These are phyloP conservation scores for Phytophthora idaei DNA, from an alignment of 352 stramenopile species.

Conservation along the genomic window DNA sequence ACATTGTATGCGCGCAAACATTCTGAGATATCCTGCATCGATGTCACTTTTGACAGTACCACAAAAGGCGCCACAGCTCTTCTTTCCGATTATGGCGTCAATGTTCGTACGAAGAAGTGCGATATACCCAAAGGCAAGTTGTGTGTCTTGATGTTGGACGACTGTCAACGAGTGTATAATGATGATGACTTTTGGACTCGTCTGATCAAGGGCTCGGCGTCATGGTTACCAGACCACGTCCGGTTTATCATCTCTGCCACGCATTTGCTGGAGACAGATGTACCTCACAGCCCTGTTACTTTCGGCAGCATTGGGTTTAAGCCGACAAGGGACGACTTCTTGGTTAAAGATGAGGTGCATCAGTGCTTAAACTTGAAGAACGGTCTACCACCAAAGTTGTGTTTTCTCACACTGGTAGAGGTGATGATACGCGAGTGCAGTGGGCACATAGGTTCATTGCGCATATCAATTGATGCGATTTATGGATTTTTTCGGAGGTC, in stretches of 20 bases:
- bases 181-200: slow-evolving; percentile 16
- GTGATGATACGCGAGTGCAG: slow-evolving; percentile 28
- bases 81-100: not conserved
- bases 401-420: slow-evolving; percentile 11
- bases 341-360: slow-evolving; percentile 21
- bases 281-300: not conserved
- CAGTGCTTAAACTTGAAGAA: slow-evolving; percentile 9
- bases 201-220: slow-evolving; percentile 5
- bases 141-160: slow-evolving; percentile 16
- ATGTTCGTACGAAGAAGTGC: not conserved
- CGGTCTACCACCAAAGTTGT: slow-evolving; percentile 5
- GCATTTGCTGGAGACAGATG: slow-evolving; percentile 13
- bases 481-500: not conserved
- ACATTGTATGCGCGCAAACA: slow-evolving; percentile 11
- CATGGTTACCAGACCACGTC: slow-evolving; percentile 9
- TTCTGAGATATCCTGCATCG: slow-evolving; percentile 5
- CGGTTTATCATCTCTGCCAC: slow-evolving; percentile 22
- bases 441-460: slow-evolving; percentile 23
- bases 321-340: slow-evolving; percentile 22
- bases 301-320: slow-evolving; percentile 14
- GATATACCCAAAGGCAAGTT: not conserved
- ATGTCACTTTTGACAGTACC: slow-evolving; percentile 5
- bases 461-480: slow-evolving; percentile 9
- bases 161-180: slow-evolving; percentile 14
- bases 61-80: not conserved